Base-by-base conservation (phyloP, 2,329 filamentous ascomycete species). In the Diaporthe australafricana region DNA sequence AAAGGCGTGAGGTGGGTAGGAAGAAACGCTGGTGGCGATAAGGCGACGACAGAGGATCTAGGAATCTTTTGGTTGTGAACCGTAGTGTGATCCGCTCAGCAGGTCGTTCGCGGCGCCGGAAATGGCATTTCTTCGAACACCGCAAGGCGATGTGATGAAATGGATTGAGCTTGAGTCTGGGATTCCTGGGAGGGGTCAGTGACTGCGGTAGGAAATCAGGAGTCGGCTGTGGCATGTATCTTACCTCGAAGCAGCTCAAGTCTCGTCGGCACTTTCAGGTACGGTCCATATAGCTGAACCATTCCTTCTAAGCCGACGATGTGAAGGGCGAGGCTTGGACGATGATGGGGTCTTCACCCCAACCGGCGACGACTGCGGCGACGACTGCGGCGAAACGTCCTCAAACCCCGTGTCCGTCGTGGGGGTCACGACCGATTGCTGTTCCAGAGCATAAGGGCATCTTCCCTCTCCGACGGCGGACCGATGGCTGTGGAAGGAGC, bases 401-500 rank as follows among this genome's bases (percentile, higher is more conserved):
- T 25, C 35, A 35, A 30, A 32, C 11, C 20, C 38, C 17, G 38
- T 22, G 22, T 55, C 25, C n/a, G 50, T 42, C 14, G 25, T 27
- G 6, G 60, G 32, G 27, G 56, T 70, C 1, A 68, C n/a, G 11
- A 62, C 45, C 14, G 62, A 52, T 11, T 40, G 57, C 25, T 48
- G 42, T 7, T 65, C 30, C 22, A 22, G 27, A 1, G 22, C 60
- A 8, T 65, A 85, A 17, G 87, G 88, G 72, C 88, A 90, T n/a
- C 80, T 80, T 6, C 83, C 83, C 78, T 90, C 85, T 25, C 87
- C 88, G 42, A 89, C 87, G 9, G 82, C 79, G 5, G 86, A 84
- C 25, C 88, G 83, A 76, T 90, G 88, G 47, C 86, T 88, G 78
- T 90, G 88, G 75, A 90, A 90, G 16, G 87, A 88, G 78, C 88